A percentile compares a stretch with the other conserved stretches of the same genome.
These are phyloP conservation scores for Andalucia godoyi DNA, from an alignment of 78 protist species.

Conservation along the genomic window DNA sequence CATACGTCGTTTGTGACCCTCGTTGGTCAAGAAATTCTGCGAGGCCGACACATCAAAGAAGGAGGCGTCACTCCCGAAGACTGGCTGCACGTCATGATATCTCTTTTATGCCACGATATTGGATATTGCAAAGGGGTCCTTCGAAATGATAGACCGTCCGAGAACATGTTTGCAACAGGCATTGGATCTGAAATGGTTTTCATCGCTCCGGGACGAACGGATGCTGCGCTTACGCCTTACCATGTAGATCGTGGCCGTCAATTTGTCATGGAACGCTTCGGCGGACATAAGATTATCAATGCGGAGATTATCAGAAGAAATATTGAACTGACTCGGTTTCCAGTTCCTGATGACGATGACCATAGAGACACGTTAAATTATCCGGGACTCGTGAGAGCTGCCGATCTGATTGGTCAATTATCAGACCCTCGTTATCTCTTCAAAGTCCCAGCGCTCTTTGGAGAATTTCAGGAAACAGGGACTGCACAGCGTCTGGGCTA, in stretches of 20 bases:
- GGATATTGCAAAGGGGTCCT: conserved; percentile 12
- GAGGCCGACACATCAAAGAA: conserved; percentile 13
- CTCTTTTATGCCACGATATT: conserved; percentile 18
- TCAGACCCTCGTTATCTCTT: conserved; percentile 6
- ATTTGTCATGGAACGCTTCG: conserved; percentile 18
- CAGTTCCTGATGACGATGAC: conserved; percentile 13
- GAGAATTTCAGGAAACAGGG: conserved; percentile 13
- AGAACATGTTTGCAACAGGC: conserved; percentile 13
- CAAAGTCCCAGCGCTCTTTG: conserved; percentile 10
- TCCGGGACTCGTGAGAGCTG: conserved; percentile 16
- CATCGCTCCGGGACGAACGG: conserved; percentile 6
- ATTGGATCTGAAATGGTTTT: not conserved
- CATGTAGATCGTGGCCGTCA: conserved; percentile 11
- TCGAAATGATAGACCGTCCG: not conserved
- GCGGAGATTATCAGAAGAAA: not conserved
- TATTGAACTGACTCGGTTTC: conserved; percentile 17
- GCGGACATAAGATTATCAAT: conserved; percentile 8
- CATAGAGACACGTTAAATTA: not conserved
- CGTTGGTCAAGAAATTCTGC: conserved; percentile 16
- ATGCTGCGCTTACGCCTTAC: conserved; percentile 13
- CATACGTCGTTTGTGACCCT: conserved; percentile 13
- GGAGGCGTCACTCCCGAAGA: conserved; percentile 13
- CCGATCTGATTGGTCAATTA: conserved; percentile 11
- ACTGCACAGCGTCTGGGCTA: not conserved
- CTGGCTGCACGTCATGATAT: conserved; percentile 7